A percentile compares a stretch with the other conserved stretches of the same genome.
Conservation (phyloP, 768 basidiomycete species). For the Candolleomyces efflorescens region DNA sequence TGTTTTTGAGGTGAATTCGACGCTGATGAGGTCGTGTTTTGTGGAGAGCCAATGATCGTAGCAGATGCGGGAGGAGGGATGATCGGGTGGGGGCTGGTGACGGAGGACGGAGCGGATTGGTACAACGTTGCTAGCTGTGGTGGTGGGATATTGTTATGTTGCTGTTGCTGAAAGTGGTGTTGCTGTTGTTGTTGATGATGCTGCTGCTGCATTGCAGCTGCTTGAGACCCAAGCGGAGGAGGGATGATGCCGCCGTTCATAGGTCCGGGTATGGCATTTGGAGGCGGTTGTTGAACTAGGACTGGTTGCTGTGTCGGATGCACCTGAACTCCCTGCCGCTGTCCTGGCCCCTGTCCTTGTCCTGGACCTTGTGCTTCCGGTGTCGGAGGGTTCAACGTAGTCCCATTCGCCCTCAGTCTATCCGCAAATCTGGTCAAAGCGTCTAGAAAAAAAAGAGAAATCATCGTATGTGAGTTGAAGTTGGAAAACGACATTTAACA, state of each 20-base stretch:
- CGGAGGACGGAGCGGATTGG: too few relatives aligned
- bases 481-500: not conserved
- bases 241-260: constrained; percentile 9
- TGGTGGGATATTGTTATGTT: too few relatives aligned
- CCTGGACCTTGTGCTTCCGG: too few relatives aligned
- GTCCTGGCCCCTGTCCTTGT: too few relatives aligned
- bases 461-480: not conserved
- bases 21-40: constrained; percentile 47
- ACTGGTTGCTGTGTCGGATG: constrained; percentile 10
- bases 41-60: constrained; percentile 37
- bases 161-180: not conserved
- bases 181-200: constrained; percentile 9
- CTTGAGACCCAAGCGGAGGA: not conserved
- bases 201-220: not conserved
- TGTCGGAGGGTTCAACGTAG: not conserved
- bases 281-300: not conserved
- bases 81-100: not conserved
- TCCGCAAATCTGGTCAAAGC: constrained; percentile 37
- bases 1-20: constrained; percentile 60
- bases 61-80: constrained; percentile 22
- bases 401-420: constrained; percentile 33
- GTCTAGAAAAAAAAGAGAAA: constrained; percentile 24
- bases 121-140: not conserved
- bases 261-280: not conserved
- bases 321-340: constrained; percentile 16